Conservation (phyloP, 257 asterid genomes). For the Solanum etuberosum region DNA sequence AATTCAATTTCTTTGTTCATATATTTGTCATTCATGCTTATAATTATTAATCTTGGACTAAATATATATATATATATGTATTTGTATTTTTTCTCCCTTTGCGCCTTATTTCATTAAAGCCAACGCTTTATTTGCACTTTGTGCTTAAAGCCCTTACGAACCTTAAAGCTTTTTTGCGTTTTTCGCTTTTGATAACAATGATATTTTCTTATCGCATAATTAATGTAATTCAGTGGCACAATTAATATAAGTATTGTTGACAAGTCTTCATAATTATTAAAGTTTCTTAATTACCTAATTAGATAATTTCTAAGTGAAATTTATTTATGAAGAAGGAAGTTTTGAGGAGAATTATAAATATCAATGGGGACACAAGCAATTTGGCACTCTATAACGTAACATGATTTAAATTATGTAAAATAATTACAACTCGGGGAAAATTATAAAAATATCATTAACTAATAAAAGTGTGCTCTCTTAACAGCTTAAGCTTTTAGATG, state of each 20-base stretch:
- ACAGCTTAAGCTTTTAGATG: no score
- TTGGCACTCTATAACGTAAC: neutral
- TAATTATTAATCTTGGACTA: no score
- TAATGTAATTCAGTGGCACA: neutral
- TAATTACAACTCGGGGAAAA: neutral
- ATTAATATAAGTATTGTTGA: neutral
- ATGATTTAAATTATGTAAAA: neutral
- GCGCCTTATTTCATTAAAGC: neutral
- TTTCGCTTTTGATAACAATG: neutral
- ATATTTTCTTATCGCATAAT: neutral
- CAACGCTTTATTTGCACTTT: neutral
- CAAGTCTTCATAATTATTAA: neutral
- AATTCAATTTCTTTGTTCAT: neutral
- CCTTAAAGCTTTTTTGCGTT: neutral
- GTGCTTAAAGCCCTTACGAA: neutral
- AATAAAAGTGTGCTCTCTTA: neutral
- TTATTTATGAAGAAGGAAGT: neutral
- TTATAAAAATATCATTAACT: neutral
- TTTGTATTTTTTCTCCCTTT: no score
- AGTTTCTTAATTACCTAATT: neutral
- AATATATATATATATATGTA: no score
- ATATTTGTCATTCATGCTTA: neutral
- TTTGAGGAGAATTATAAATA: neutral
- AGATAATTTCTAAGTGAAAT: neutral
- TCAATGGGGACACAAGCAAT: neutral